Conservation (phyloP, 495 filamentous ascomycete genomes). For the Entonaema liquescens region DNA sequence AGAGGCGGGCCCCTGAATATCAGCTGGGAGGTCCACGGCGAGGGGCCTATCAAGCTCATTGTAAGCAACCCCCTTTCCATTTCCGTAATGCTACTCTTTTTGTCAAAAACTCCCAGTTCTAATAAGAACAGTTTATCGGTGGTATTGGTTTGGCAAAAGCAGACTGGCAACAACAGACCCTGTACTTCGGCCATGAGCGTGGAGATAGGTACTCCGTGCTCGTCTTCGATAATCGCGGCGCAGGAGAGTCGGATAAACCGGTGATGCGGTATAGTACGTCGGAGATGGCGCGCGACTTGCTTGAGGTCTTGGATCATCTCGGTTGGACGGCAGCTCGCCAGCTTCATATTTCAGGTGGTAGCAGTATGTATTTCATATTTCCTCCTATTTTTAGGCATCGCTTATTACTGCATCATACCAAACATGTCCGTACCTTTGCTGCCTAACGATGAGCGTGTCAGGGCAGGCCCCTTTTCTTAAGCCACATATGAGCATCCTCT, state of each 20-base stretch:
- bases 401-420: neutral
- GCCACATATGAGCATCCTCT: neutral
- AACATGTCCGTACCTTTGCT: too few relatives aligned
- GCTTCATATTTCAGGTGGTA: slow-evolving; percentile 71
- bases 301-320: slow-evolving; percentile 69
- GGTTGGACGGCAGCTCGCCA: slow-evolving; percentile 67
- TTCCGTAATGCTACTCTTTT: neutral
- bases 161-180: slow-evolving; percentile 72
- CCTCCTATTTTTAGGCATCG: neutral
- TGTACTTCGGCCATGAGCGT: slow-evolving; percentile 70
- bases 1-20: slow-evolving; percentile 65
- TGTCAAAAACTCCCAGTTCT: neutral
- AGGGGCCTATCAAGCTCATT: slow-evolving; percentile 67
- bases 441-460: too few relatives aligned
- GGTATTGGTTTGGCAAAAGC: slow-evolving; percentile 58
- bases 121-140: slow-evolving; percentile 53
- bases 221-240: slow-evolving; percentile 73
- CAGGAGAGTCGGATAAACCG: slow-evolving; percentile 74
- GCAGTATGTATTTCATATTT: slow-evolving; percentile 43
- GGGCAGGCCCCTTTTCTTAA: neutral
- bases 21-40: slow-evolving; percentile 73
- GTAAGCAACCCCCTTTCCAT: slow-evolving; percentile 8
- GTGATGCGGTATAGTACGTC: slow-evolving; percentile 66
- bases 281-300: slow-evolving; percentile 71
- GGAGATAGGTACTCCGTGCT: slow-evolving; percentile 66